Evolutionary conservation across 164 flowering plant genomes (phyloP), one percentile per base, ranked within the genome.

Genomic region (Sedum album): DNA sequence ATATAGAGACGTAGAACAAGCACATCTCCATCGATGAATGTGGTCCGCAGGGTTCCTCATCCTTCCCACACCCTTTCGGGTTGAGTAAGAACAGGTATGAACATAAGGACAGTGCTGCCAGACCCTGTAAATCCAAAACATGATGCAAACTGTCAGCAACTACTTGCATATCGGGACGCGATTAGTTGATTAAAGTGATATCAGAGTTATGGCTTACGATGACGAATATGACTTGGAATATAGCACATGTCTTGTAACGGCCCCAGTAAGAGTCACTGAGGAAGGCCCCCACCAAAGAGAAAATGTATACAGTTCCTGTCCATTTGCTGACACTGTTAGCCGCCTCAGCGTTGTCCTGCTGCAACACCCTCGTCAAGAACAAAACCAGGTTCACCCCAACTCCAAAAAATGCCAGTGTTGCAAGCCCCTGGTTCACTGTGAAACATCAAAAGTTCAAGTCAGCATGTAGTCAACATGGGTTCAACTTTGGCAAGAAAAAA

Each of bases 261-360:
- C 60, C 60, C 60, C 60, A 53, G 60, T 53, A 53, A 53, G 60
- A 53, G 60, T 53, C 60, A 23, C 60, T 53, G 2, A 53, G 60
- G 60, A 53, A 53, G 10, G 60, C 60, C 26, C 60, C 60, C 11
- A 53, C 60, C 13, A 53, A 30, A 2, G 60, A 53, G 28, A 53
- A 53, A 21, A 53, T 53, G 60, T 53, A 53, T 28, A 53, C 60
- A 21, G 60, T 53, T 23, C 60, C 60, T 1, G 60, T 53, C 60
- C 60, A 53, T 53, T 53, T 53, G 28, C 60, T 53, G 60, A 53
- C 60, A 8, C 60, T 53, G 60, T 53, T 53, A 23, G 60, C 60
- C 1, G 60, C 60, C 60, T 53, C 60, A 23, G 60, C 60, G 28
- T 53, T 53, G 60, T 53, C 60, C 60, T 53, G 60, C 30, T 53